Conservation (phyloP, 306 rosid species). For the Vigna mungo region DNA sequence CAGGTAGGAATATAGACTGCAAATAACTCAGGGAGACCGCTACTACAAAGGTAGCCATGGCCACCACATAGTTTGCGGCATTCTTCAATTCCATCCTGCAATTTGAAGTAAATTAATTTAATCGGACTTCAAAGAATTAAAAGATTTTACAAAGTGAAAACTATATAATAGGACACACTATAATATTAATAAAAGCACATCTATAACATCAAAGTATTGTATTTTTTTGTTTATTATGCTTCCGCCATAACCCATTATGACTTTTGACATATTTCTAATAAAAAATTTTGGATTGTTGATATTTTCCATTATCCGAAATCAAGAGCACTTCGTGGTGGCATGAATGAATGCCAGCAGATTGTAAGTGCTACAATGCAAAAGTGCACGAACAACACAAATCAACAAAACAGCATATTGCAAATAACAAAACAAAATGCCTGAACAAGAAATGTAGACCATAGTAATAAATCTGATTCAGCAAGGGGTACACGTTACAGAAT, state of each 20-base stretch:
- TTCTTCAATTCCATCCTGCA: conserved; percentile 95
- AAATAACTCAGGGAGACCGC: conserved; percentile 98
- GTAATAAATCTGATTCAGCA: conserved; percentile 8
- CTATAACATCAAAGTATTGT: conserved; percentile 27
- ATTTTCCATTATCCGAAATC: too few relatives aligned
- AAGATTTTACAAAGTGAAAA: conserved; percentile 25
- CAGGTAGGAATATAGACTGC: conserved; percentile 98
- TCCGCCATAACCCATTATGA: too few relatives aligned
- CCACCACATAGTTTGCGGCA: conserved; percentile 97
- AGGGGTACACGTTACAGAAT: conserved; percentile 22
- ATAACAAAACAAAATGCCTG: conserved; percentile 37
- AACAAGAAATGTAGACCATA: neutral
- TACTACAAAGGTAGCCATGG: conserved; percentile 93
- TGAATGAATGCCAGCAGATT: conserved; percentile 4
- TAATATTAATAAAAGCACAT: conserved; percentile 24
- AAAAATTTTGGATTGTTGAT: too few relatives aligned
- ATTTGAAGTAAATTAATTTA: conserved; percentile 28
- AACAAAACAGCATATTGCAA: conserved; percentile 19
- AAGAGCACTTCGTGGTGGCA: neutral
- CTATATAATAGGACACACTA: conserved; percentile 6
- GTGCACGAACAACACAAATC: conserved; percentile 27
- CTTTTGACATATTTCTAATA: too few relatives aligned
- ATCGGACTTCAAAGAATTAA: conserved; percentile 13
- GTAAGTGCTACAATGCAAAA: conserved; percentile 20
- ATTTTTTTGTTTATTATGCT: too few relatives aligned